Evolutionary conservation across 2,329 filamentous ascomycete species (phyloP), one percentile per base, ranked within the genome.

Genomic region (Rutstroemia sydowiana): DNA sequence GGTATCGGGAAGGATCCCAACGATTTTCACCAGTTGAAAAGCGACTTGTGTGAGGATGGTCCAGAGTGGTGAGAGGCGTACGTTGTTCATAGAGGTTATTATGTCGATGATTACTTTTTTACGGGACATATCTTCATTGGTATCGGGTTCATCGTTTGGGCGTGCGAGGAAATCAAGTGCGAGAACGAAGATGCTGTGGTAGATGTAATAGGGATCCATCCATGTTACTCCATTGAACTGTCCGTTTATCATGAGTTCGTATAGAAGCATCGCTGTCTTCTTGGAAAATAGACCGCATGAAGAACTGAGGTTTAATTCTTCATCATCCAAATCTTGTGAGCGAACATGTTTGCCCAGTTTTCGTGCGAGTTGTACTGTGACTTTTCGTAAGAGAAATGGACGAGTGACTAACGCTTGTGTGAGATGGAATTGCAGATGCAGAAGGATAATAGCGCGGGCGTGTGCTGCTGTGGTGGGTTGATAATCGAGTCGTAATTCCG

Each of bases 171-270:
- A 65, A 39, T 65, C 62, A 11, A 65, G 56, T 2, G 63, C 55
- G 23, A 65, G 60, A 20, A 65, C 59, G 28, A 64, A 57, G 3
- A 64, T 58, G 1, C 57, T 59, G 23, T 64, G 62, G 44, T 64
- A 65, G 39, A 65, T 55, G 34, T 61, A 65, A 47, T 65, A 65
- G 11, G 55, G 58, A 48, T 65, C 63, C 3, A 65, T 16, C 61
- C 63, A 65, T 2, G 60, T 57, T 6, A 60, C 51, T 7, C 63
- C 63, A 31, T 65, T 61, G 26, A 65, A 63, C 37, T 58, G 57
- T 0, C 55, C 56, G 2, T 31, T 58, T 6, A 51, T 42, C 11
- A 63, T 45, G 2, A 65, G 57, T 45, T 64, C 52, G 28, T 62
- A 56, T 9, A 61, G 46, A 5, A 64, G 55, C 3, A 56, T 36